phyloP scores from a whole-genome alignment of 805 yeast species.

The Saccharomyces kudriavzevii region DNA sequence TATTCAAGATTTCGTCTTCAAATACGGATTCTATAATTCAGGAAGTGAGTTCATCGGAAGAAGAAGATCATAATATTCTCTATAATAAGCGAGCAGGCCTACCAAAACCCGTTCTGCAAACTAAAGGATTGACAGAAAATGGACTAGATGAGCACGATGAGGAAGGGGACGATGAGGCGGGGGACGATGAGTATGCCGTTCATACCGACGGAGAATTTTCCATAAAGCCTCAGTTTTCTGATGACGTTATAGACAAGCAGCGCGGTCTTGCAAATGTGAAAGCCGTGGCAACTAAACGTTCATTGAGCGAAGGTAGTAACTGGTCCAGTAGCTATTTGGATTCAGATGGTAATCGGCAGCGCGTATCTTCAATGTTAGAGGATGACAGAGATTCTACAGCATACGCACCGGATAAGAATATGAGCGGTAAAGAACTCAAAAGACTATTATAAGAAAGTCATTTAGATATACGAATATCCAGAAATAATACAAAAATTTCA shows the following conservation, averaged over 20 bases:
- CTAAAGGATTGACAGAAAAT: background rate
- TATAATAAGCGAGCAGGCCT: background rate
- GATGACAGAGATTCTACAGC: background rate
- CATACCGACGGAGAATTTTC: background rate
- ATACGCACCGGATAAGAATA: background rate
- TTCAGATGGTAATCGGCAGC: background rate
- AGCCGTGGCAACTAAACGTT: background rate
- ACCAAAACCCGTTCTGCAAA: background rate
- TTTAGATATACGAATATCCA: background rate
- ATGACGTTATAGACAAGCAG: background rate
- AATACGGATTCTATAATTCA: conserved; percentile 25
- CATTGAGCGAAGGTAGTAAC: conserved; percentile 5
- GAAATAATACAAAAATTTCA: background rate
- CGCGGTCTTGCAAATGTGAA: background rate
- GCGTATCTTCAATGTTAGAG: background rate
- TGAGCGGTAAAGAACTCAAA: background rate
- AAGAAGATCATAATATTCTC: conserved; percentile 5
- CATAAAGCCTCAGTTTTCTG: background rate
- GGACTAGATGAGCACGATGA: background rate
- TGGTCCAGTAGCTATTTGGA: conserved; percentile 1
- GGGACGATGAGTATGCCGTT: background rate
- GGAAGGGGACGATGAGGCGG: background rate
- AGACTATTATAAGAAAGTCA: background rate
- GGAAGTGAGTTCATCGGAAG: conserved; percentile 26
- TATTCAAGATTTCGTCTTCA: conserved; percentile 11